Evolutionary conservation across 306 rosid species (phyloP), one percentile per base, ranked within the genome.

Genomic region (Cucumis sativus): DNA sequence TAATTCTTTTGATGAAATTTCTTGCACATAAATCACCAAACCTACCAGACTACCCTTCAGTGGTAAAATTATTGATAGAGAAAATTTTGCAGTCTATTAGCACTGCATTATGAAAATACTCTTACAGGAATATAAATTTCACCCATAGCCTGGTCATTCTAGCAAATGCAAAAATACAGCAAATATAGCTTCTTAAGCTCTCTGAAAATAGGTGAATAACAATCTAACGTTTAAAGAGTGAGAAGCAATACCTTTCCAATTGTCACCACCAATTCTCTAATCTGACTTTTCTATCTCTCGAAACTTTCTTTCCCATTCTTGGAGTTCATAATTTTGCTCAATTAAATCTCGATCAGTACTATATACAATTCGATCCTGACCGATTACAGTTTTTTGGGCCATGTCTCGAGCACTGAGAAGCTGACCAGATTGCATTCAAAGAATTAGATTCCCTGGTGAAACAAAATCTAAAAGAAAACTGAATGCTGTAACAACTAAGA

Each of bases 351-450:
- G 88, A 83, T 95, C 99, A 56, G 98, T 91, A 75, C 96, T 88
- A 84, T 95, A 95, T 45, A 95, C 92, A 87, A 95, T 95, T 86
- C 88, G 95, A 85, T 91, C 98, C 87, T 88, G 86, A 65, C 92
- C 92, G 78, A 95, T 92, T 54, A 95, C 86, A 45, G 85, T 92
- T 85, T 78, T 92, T 79, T 92, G 96, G 67, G 99, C 97, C 97
- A 92, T 91, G 84, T 95, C 89, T 70, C 92, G 92, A 1, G 98
- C 99, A 83, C 89, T 92, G 84, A 91, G 86, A 81, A 95, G 92
- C 99, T 95, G 92, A 68, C 35, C 41, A 55, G 21, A 33, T 54
- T 51, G 43, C 15, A 52, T 39, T 54, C 11, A 63, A 76, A 72
- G 64, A 65, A 52, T 78, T 67, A 78, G 81, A 66, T 33, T 52